Evolutionary conservation across 495 filamentous ascomycete genomes (phyloP).

Genomic region (Glonium stellatum): DNA sequence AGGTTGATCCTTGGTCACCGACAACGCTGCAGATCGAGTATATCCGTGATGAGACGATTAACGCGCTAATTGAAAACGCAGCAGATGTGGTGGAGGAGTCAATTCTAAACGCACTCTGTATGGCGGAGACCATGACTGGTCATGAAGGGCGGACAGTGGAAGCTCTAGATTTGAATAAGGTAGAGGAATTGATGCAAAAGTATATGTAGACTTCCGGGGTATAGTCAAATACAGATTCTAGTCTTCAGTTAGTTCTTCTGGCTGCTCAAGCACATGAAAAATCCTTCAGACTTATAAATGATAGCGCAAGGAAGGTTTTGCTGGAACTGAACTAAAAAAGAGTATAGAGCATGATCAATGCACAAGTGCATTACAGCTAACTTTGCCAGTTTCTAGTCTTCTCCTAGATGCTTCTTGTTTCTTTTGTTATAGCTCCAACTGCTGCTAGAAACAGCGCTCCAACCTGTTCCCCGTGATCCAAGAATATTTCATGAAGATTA

Average conservation of each 20-base stretch:
- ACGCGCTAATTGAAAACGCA: slow-evolving; percentile 44
- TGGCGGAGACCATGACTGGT: slow-evolving; percentile 44
- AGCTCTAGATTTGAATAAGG: slow-evolving; percentile 41
- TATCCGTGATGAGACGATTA: slow-evolving; percentile 45
- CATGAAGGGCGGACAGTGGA: slow-evolving; percentile 36
- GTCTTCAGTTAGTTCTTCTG: not conserved
- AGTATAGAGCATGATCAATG: too few species aligned
- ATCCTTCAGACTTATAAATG: too few species aligned
- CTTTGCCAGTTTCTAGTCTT: not conserved
- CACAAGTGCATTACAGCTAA: not conserved
- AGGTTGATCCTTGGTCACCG: slow-evolving; percentile 30
- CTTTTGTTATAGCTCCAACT: too few species aligned
- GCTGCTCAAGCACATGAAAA: not conserved
- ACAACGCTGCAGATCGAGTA: slow-evolving; percentile 36
- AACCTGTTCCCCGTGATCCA: too few species aligned
- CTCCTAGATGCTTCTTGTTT: too few species aligned
- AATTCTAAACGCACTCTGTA: slow-evolving; percentile 47
- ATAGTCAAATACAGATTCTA: too few species aligned
- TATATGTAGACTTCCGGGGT: slow-evolving; percentile 26
- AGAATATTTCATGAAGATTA: too few species aligned
- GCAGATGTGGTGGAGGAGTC: slow-evolving; percentile 48
- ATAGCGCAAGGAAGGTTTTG: too few species aligned
- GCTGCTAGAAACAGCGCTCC: too few species aligned
- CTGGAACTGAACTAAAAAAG: too few species aligned
- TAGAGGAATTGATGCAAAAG: slow-evolving; percentile 44